Base-by-base conservation (phyloP, 1,284 basidiomycete species). In the Ceratobasidium sp. region DNA sequence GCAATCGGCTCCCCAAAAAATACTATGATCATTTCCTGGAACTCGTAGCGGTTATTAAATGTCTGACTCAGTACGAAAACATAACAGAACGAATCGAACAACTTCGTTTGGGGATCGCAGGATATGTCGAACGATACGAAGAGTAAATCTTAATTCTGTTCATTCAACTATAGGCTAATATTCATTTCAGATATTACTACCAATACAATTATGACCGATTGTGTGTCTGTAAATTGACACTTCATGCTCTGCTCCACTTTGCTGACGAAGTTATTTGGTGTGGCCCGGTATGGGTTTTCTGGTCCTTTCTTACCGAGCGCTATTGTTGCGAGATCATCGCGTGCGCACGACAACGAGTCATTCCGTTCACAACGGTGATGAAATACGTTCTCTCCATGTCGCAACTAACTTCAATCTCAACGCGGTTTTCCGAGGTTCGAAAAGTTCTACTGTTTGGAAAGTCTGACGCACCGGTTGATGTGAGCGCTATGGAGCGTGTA, bases 221-320 rank as follows among this genome's bases (percentile, higher is more conserved):
- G 0, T 78, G 84, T 1, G 76, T 82, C 0, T 87, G 86, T 76
- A 82, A 84, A 0, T 33, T 87, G 0, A 85, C 85, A 0, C 80
- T 88, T 8, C 87, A 88, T 79, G 80, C 82, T 0, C 82, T 87
- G 0, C 81, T 86, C 10, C 86, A 87, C 76, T 81, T 86, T 56
- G 82, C 83, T 0, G 80, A 82, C 37, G 79, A 80, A 58, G 86
- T 86, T 37, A 65, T 81, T 49, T 71, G 56, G 0, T 79, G 69
- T 7, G 85, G 86, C 0, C 86, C 85, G 3, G 84, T 85, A 0
- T 87, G 86, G 86, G 80, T 80, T 11, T 84, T 85, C 65, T 87
- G 86, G 86, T 84, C 85, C 0, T 87, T 86, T 75, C 82, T 83
- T 0, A 87, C 82, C 80, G 82, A 83, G 69, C 79, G 80, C 1